Percentiles rank a stretch among this genome's conserved stretches.
Evolutionary conservation across 352 stramenopile species (phyloP).

Genomic region (Elongisporangium senticosum): DNA sequence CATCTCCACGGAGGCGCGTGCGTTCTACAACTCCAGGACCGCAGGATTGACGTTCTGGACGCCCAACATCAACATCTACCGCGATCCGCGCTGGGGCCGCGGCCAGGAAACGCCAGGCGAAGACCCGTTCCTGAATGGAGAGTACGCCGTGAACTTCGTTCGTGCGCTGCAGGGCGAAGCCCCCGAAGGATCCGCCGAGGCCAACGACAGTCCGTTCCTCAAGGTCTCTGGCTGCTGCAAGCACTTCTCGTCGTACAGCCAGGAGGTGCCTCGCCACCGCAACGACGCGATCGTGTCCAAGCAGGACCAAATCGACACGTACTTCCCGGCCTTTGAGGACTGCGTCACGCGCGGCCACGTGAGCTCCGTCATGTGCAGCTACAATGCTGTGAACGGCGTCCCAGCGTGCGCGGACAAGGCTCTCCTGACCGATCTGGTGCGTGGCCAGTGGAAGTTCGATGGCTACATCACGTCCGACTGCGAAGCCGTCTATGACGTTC

Average conservation of each 20-base stretch:
- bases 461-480: constrained; percentile 93
- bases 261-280: constrained; percentile 71
- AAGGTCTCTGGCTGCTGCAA: constrained; percentile 88
- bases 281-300: constrained; percentile 86
- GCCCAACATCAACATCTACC: constrained; percentile 93
- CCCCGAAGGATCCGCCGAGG: constrained; percentile 12
- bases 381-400: constrained; percentile 92
- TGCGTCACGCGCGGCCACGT: constrained; percentile 75
- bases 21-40: constrained; percentile 74
- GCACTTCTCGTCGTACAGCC: constrained; percentile 90
- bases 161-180: constrained; percentile 71
- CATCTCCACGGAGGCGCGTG: constrained; percentile 78
- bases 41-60: constrained; percentile 88
- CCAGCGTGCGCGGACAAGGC: constrained; percentile 85
- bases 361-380: constrained; percentile 92
- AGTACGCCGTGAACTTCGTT: constrained; percentile 86
- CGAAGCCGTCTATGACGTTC: constrained; percentile 78
- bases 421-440: constrained; percentile 72
- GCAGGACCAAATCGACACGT: constrained; percentile 88
- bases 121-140: constrained; percentile 82
- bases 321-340: constrained; percentile 79
- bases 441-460: constrained; percentile 84
- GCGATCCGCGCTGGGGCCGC: constrained; percentile 89
- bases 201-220: constrained; percentile 29
- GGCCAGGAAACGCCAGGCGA: constrained; percentile 89